These are phyloP conservation scores for Microascus cirrosus DNA, from an alignment of 2,329 filamentous ascomycete species.

Conservation along the genomic window DNA sequence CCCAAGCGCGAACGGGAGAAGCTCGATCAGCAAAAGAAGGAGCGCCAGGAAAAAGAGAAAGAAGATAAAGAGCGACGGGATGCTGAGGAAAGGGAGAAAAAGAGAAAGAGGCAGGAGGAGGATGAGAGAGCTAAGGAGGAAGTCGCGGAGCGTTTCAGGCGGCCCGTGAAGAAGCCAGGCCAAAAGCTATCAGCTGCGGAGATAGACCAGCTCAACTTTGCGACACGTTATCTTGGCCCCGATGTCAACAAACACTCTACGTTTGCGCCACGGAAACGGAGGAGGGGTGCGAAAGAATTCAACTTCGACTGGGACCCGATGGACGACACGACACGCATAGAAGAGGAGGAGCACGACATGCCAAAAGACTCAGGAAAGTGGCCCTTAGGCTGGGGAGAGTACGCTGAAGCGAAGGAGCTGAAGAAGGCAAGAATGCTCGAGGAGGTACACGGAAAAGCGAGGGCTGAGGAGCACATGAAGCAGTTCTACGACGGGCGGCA, in stretches of 20 bases:
- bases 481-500: constrained; percentile 56
- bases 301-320: constrained; percentile 97
- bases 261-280: constrained; percentile 93
- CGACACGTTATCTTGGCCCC: constrained; percentile 82
- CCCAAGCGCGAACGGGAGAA: constrained; percentile 74
- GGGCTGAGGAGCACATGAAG: constrained; percentile 72
- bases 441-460: constrained; percentile 62
- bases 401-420: constrained; percentile 40
- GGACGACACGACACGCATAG: constrained; percentile 68
- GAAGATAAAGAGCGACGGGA: constrained; percentile 46
- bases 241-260: constrained; percentile 72
- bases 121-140: constrained; percentile 4
- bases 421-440: constrained; percentile 60
- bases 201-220: constrained; percentile 62
- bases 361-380: constrained; percentile 1
- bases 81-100: constrained; percentile 7
- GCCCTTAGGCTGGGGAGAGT: constrained; percentile 32
- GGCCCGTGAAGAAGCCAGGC: constrained; percentile 4
- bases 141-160: background rate
- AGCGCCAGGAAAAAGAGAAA: constrained; percentile 45
- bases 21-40: constrained; percentile 68
- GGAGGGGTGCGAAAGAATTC: constrained; percentile 86
- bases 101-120: constrained; percentile 1
- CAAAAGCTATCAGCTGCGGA: constrained; percentile 31
- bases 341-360: constrained; percentile 8